Percentiles rank a stretch among this genome's conserved stretches.
Conservation (phyloP, 352 stramenopile genomes). For the Globisporangium abappressorium region DNA sequence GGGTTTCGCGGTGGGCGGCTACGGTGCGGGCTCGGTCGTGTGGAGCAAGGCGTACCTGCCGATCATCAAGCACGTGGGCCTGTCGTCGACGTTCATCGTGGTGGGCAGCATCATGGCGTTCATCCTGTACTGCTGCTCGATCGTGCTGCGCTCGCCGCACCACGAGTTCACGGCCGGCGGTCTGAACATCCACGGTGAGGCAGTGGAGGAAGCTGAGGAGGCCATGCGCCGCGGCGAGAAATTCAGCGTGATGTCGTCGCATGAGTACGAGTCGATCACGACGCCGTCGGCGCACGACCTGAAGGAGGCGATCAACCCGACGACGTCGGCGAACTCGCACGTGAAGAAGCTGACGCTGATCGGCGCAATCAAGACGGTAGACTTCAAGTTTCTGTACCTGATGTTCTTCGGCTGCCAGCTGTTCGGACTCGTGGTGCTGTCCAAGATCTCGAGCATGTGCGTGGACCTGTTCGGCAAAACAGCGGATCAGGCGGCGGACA, state of each 20-base stretch:
- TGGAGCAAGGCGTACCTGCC: conserved; percentile 68
- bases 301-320: conserved; percentile 25
- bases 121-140: conserved; percentile 35
- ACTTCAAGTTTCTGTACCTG: conserved; percentile 64
- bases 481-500: conserved; percentile 31
- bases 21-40: conserved; percentile 59
- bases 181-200: conserved; percentile 64
- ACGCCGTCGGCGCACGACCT: conserved; percentile 33
- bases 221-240: conserved; percentile 35
- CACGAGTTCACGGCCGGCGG: conserved; percentile 41
- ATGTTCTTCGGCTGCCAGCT: conserved; percentile 67
- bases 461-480: conserved; percentile 49
- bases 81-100: conserved; percentile 47
- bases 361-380: conserved; percentile 44
- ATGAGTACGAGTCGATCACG: conserved; percentile 47
- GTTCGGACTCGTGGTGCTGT: conserved; percentile 63
- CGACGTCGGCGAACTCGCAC: conserved; percentile 31
- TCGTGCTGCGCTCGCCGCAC: conserved; percentile 49
- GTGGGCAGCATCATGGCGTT: conserved; percentile 41
- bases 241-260: conserved; percentile 35
- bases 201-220: conserved; percentile 34
- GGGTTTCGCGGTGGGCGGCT: conserved; percentile 64
- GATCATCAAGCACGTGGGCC: conserved; percentile 41
- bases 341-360: conserved; percentile 52
- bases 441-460: conserved; percentile 54